Base-by-base conservation (phyloP, 768 basidiomycete genomes). In the Phlegmacium glaucopus region DNA sequence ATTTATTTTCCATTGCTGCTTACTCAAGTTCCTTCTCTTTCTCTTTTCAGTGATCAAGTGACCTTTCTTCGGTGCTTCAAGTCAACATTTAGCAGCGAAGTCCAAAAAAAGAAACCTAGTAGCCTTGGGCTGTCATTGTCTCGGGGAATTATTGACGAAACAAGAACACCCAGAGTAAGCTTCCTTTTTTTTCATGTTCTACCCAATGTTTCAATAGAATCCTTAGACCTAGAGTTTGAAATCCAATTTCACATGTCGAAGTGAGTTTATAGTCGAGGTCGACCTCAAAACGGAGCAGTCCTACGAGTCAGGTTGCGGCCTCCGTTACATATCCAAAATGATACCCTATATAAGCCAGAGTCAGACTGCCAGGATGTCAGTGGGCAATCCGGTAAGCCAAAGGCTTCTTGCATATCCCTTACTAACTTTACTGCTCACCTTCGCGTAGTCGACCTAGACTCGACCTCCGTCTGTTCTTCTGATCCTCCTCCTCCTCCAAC, bases 41-140 rank as follows among this genome's bases (percentile, higher is more conserved):
- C 38, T 5, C 28, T 36, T 7, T 32, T 8, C 42, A 85, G 83
- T 30, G 61, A 65, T 16, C 67, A 75, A 11, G 71, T 61, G 0
- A 58, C 69, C 42, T 50, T 1, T 57, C 61, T 18, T 79, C 82
- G 0, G 58, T 56, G 16, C 52, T 86, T 29, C 75, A 78, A 11
- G 69, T 88, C 32, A 69, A 75, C 22, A 62, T 89, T 1, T 85
- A 78, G 66, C 72, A 82, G 44, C 72, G 62, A 85, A 82, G 60
- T 10, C 11, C 6, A 81, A 78, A 56, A 81, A 74, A 56, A 72
- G 74, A 1, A 73, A 65, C 32, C 67, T 85, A 4, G 75, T 87
- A 0, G 86, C 79, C 0, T 73, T 66, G 0, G 70, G 76, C 0
- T 64, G 66, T 8, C 69, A 79, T 54, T 70, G 79, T 1, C 59